phyloP scores from a whole-genome alignment of 192 early-diverging fungal species.

The Backusella liffmaniae region DNA sequence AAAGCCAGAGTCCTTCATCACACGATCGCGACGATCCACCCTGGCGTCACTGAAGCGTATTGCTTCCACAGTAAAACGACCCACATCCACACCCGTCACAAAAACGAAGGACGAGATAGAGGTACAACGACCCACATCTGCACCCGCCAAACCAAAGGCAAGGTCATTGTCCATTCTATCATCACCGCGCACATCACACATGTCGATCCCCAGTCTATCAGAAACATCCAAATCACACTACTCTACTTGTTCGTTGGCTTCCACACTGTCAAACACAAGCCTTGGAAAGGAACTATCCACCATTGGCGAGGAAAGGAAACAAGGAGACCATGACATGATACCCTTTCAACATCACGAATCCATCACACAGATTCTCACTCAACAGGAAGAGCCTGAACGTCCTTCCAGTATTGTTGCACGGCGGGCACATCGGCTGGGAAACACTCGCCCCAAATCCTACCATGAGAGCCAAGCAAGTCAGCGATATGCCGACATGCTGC shows the following conservation, averaged over 20 bases:
- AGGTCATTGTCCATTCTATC: conserved; percentile 6
- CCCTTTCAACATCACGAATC: neutral
- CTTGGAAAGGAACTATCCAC: neutral
- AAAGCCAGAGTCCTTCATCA: neutral
- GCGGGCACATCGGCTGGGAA: conserved; percentile 20
- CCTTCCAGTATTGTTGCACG: conserved; percentile 38
- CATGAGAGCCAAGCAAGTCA: conserved; percentile 18
- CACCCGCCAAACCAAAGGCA: neutral
- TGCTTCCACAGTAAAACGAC: neutral
- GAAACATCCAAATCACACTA: neutral
- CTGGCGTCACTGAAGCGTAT: neutral
- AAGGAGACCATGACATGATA: neutral
- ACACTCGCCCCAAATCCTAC: conserved; percentile 9
- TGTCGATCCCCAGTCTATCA: neutral
- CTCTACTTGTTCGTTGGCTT: neutral
- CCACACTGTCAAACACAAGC: neutral
- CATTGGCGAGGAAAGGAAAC: conserved; percentile 6
- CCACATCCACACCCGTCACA: neutral
- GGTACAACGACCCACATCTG: neutral
- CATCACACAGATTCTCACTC: neutral
- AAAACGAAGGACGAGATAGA: neutral
- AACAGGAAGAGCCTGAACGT: conserved; percentile 14
- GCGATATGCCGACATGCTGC: conserved; percentile 3
- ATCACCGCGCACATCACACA: conserved; percentile 16
- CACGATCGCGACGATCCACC: conserved; percentile 4